Evolutionary conservation across 1,139 yeast genomes (phyloP), one percentile per base, ranked within the genome.

Genomic region (Diutina catenulata): DNA sequence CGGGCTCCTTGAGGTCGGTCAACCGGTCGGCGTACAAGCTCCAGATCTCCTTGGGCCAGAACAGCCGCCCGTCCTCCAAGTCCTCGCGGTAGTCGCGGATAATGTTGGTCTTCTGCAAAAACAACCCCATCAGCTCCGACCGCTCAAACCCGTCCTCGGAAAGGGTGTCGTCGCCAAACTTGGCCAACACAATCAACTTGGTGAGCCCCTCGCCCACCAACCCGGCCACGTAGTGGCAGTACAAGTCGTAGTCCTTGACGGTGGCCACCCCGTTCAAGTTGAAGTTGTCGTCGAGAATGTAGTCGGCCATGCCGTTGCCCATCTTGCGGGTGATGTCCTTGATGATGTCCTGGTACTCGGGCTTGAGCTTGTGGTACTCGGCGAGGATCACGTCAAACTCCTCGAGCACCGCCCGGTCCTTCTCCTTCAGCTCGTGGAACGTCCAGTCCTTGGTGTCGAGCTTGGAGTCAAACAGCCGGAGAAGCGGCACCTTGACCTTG

Each of bases 241-340:
- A 91, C 45, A 79, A 66, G 54, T 93, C 91, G 54, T 81, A 93
- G 53, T 87, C 98, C 45, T 72, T 66, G 36, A 82, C 58, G 2
- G 95, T 83, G 38, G 65, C 67, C 33, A 91, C 79, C 3, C 97
- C 97, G 44, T 76, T 75, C 49, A 74, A 57, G 56, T 86, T 84
- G 60, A 83, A 84, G 43, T 76, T 70, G 40, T 81, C 93, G 51
- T 83, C 80, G 50, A 74, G 67, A 41, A 86, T 80, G 57, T 88
- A 91, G 51, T 84, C 91, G 23, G 97, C 97, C 99, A 91, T 91
- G 41, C 98, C 98, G 47, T 83, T 78, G 40, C 97, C 97, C 98
- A 91, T 91, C 55, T 79, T 70, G 40, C 64, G 51, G 38, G 95
- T 77, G 49, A 86, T 83, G 44, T 80, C 84, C 48, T 70, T 71